Conservation (phyloP, 2,329 filamentous ascomycete species). For the Scopulariopsis brevicaulis region DNA sequence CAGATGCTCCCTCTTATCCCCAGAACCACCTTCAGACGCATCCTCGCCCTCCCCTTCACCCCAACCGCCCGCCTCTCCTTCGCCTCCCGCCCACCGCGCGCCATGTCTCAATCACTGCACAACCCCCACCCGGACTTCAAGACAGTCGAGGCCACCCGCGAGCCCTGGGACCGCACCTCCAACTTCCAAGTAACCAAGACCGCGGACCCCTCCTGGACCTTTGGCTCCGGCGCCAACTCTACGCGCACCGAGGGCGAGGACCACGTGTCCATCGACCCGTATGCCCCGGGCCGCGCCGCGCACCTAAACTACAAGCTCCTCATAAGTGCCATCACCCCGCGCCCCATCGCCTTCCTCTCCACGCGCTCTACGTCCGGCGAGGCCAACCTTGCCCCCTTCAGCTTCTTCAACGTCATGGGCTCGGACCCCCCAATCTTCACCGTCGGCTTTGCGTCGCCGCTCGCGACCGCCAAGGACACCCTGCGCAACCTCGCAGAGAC, state of each 20-base stretch:
- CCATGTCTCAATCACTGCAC: constrained; percentile 3
- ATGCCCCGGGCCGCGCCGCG: constrained; percentile 55
- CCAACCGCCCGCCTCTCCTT: neutral
- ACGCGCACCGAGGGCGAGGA: constrained; percentile 13
- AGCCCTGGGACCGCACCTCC: constrained; percentile 39
- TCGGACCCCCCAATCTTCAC: constrained; percentile 82
- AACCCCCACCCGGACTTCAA: constrained; percentile 53
- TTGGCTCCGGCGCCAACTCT: constrained; percentile 54
- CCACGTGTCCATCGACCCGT: constrained; percentile 74
- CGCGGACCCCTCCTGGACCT: constrained; percentile 51
- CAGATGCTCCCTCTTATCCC: neutral
- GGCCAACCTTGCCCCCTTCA: constrained; percentile 75
- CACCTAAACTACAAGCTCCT: constrained; percentile 84
- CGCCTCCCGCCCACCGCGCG: neutral
- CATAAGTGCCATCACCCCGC: constrained; percentile 71
- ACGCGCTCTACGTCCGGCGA: constrained; percentile 47
- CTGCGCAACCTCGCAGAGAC: constrained; percentile 62
- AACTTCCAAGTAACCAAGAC: constrained; percentile 50
- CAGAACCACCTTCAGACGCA: neutral
- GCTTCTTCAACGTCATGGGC: constrained; percentile 72
- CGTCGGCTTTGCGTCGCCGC: constrained; percentile 34
- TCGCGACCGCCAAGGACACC: constrained; percentile 60
- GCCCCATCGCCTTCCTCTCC: constrained; percentile 61
- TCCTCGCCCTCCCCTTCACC: neutral
- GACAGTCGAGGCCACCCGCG: constrained; percentile 53